Evolutionary conservation across 1,284 basidiomycete species (phyloP), one percentile per base, ranked within the genome.

Genomic region (Schizophyllum commune): DNA sequence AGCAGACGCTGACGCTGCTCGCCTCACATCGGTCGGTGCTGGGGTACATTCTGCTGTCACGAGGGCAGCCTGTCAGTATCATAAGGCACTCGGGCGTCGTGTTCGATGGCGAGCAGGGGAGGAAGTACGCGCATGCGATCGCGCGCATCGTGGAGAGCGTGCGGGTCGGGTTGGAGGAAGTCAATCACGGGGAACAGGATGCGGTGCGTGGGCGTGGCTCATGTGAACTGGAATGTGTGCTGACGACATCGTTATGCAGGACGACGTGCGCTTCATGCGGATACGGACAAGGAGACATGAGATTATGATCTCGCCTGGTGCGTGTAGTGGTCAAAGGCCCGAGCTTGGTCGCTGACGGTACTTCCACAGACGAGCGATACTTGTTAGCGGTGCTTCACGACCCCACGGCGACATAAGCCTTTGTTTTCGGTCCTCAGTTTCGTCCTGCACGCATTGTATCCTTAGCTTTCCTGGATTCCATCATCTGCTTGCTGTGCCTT

Each of bases 301-400:
- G 71, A 79, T 97, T 62, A 92, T 97, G 85, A 94, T 97, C 64
- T 94, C 94, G 2, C 94, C 94, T 63, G 91, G 94, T 94, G 62
- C 55, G 85, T 77, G 39, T 52, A 13, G 58, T 32, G 21, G 17
- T 21, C 6, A 34, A 56, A 27, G 17, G 15, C 11, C 32, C 32
- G 34, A 34, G 33, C 52, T 27, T 34, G 20, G n/a, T 22, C 55
- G 19, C 39, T 63, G 27, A 67, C 15, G 22, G 4, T 4, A 19
- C 59, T 61, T 19, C 17, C 21, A 5, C 71, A 94, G 92, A 92
- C 68, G 86, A 90, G 63, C 80, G 83, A 68, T 94, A 89, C 75
- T 77, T 94, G n/a, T 80, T 94, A 22, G 91, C 90, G 7, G 90
- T 94, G 6, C 76, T 94, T 21, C 91, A 94, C 69, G 91, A 94